Evolutionary conservation across 148 eudicot genomes (phyloP).

Genomic region (Limonium bicolor): DNA sequence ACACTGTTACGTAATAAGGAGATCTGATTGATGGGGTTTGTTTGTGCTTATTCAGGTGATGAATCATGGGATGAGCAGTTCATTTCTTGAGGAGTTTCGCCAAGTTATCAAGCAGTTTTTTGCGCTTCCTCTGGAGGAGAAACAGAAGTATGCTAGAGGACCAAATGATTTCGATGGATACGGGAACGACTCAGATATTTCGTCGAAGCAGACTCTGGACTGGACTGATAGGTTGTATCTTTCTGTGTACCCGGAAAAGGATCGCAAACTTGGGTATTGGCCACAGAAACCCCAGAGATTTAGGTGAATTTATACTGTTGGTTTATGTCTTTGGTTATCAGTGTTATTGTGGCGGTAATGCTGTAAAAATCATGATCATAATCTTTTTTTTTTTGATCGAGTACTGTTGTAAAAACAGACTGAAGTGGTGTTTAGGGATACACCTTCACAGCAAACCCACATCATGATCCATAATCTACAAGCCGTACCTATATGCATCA

Average conservation of each 20-base stretch:
- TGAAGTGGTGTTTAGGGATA: conserved; percentile 16
- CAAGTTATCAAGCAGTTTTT: conserved; percentile 33
- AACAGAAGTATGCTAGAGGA: conserved; percentile 20
- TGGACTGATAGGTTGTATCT: conserved; percentile 64
- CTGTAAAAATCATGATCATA: background rate
- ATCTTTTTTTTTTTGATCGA: background rate
- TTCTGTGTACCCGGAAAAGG: conserved; percentile 18
- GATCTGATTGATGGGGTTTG: no score
- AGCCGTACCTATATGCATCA: no score
- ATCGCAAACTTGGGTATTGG: conserved; percentile 35
- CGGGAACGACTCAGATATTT: conserved; percentile 31
- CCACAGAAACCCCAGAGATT: conserved; percentile 40
- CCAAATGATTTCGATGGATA: conserved; percentile 38
- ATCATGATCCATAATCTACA: no score
- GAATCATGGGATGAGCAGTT: conserved; percentile 42
- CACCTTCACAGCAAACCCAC: no score
- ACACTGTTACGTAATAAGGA: no score
- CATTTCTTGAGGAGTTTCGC: conserved; percentile 36
- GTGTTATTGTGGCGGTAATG: background rate
- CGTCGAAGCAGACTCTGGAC: conserved; percentile 32
- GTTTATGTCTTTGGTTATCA: background rate
- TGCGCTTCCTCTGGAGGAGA: conserved; percentile 39
- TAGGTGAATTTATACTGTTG: conserved; percentile 16
- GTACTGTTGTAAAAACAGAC: background rate
- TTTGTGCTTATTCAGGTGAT: no score